Conservation (phyloP, 2,329 filamentous ascomycete genomes). For the Beauveria varroae region DNA sequence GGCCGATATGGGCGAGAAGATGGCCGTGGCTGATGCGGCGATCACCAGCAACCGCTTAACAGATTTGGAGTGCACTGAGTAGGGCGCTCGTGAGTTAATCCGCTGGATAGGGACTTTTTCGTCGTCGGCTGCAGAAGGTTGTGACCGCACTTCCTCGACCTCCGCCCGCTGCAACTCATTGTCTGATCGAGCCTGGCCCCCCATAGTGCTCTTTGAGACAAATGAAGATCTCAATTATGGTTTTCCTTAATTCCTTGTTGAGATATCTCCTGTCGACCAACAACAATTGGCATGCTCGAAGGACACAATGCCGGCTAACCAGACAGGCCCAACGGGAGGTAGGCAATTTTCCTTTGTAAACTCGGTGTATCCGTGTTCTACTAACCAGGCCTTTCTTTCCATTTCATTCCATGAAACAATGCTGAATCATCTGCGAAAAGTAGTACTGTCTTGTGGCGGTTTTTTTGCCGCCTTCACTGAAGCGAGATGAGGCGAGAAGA, state of each 20-base stretch:
- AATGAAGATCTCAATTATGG: not conserved
- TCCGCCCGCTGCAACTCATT: not conserved
- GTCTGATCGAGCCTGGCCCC: not conserved
- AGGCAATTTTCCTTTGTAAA: no score
- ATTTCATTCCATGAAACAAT: no score
- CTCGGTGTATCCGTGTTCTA: no score
- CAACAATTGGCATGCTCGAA: no score
- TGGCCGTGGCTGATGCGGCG: slow-evolving; percentile 28
- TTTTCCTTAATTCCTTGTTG: not conserved
- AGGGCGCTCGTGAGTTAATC: slow-evolving; percentile 17
- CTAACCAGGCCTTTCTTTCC: no score
- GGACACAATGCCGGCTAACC: no score
- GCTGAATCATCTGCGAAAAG: no score
- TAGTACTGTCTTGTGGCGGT: no score
- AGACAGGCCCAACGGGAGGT: no score
- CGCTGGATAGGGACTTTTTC: not conserved
- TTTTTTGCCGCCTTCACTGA: not conserved
- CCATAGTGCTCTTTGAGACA: not conserved
- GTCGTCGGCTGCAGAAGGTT: not conserved
- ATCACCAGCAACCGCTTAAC: slow-evolving; percentile 35
- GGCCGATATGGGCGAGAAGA: slow-evolving; percentile 39
- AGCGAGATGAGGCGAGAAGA: not conserved
- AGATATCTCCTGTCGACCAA: not conserved
- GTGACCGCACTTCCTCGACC: not conserved
- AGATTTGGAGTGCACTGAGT: slow-evolving; percentile 31